Base-by-base conservation (phyloP, 305 asterid species). In the Fraxinus ornus region DNA sequence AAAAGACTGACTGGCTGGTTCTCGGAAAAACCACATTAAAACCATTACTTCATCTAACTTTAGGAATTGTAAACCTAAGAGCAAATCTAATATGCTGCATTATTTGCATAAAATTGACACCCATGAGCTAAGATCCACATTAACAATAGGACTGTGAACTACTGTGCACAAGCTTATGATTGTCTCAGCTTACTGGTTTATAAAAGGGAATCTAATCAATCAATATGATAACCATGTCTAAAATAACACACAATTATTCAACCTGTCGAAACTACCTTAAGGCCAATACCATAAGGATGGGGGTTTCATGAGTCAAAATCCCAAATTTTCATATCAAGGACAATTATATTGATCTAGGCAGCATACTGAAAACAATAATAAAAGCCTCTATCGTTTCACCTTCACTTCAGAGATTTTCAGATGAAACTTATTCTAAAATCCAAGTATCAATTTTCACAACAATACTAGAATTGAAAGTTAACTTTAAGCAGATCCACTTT, bases 281-380 rank as follows among this genome's bases (percentile, higher is more conserved):
- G 8, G 41, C 76, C 78, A 79, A n/a, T 55, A 28, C 74, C 74
- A 66, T 26, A 66, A 24, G 35, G 74, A 8, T 26, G 74, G 33
- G 75, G 19, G 75, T 35, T 68, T 28, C 21, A 28, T 5, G 36
- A 26, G 37, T 68, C 75, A 68, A 68, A 28, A 68, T 68, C 75
- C 36, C 33, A 26, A 28, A 28, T 28, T 21, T 24, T 28, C 21
- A 4, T 12, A 7, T 12, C 19, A 68, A 26, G n/a, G 75, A 26
- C 19, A 26, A 66, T 26, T 26, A 68, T 28, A 21, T 60, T 60
- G 70, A 60, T 60, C 70, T 60, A 24, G 70, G 70, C 79, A 57
- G 79, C 57, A 47, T 84, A 76, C 37, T 66, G 39, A 22, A 39
- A n/a, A 64, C 37, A 77, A 21, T 32, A 75, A 72, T 76, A 74